These are phyloP conservation scores for Magnolia kwangsiensis DNA, from an alignment of 164 flowering plant species.

Conservation along the genomic window DNA sequence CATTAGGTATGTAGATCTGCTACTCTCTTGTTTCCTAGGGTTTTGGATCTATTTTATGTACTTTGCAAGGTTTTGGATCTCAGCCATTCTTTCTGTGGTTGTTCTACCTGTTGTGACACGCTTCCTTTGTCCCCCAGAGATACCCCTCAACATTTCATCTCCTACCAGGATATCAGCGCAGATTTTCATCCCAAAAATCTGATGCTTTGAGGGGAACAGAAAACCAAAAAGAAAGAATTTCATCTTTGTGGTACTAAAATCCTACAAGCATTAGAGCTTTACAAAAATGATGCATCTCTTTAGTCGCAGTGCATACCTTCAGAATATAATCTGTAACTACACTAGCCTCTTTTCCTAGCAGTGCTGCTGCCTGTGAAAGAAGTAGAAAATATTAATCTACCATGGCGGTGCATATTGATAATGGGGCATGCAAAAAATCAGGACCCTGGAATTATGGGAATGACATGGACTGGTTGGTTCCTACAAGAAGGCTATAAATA, in stretches of 20 bases:
- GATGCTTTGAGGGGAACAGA: neutral
- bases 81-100: neutral
- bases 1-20: too few relatives aligned
- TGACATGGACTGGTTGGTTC: neutral
- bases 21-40: too few relatives aligned
- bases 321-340: conserved; percentile 32
- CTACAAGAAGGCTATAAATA: neutral
- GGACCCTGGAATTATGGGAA: neutral
- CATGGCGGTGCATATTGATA: neutral
- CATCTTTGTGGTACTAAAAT: neutral
- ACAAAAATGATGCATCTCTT: neutral
- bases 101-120: conserved; percentile 32
- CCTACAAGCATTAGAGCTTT: neutral
- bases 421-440: neutral
- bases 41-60: too few relatives aligned
- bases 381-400: neutral
- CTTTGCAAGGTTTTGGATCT: too few relatives aligned
- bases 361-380: conserved; percentile 49
- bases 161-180: conserved; percentile 34
- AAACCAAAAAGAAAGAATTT: neutral
- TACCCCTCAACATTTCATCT: conserved; percentile 28
- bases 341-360: conserved; percentile 42
- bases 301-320: conserved; percentile 17
- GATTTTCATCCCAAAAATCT: conserved; percentile 31
- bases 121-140: conserved; percentile 34